Base-by-base conservation (phyloP, 345 rosid genomes). In the Xanthoceras sorbifolium region DNA sequence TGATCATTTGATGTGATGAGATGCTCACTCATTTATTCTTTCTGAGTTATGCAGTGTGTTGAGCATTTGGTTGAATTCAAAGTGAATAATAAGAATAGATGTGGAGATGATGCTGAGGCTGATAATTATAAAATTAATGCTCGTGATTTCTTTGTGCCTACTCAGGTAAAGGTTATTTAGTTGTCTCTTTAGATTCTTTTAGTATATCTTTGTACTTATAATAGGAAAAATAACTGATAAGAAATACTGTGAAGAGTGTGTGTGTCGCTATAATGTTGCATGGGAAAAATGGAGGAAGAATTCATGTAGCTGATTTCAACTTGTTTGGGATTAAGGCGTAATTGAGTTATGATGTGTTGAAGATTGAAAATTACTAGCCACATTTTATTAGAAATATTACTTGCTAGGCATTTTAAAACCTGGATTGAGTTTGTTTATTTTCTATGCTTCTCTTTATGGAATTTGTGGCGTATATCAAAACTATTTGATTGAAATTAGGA, bases 111-210 rank as follows among this genome's bases (percentile, higher is more conserved):
- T 61, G 57, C 74, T 73, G 87, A 80, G 77, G 77, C 59, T 61
- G 82, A 78, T 71, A 69, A 74, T 78, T 79, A 70, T 84, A 90
- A 77, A 80, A 74, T 95, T 67, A 95, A 95, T 88, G 98, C 94
- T 75, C 99, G 99, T 67, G 89, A 93, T 78, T 92, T 92, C 76
- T 87, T 95, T 78, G 78, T 91, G 79, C 98, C 99, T 75, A 87
- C 97, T 72, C 93, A 91, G 98, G 99, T 95, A 88, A 86, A 66
- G 31, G 18, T 61, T 71, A 46, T 71, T 60, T 69, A 70, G 60
- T 60, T 71, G 55, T 26, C 34, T 34, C 64, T 18, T 36, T 38
- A 60, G 15, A 17, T 26, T 75, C 38, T 59, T 73, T 11, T 78
- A 61, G 55, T 29, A 31, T 36, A 32, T 22, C 62, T 50, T 50